A percentile compares a stretch with the other conserved stretches of the same genome.
phyloP scores from a whole-genome alignment of 1,284 basidiomycete species.

The Fomitiporia mediterranea region DNA sequence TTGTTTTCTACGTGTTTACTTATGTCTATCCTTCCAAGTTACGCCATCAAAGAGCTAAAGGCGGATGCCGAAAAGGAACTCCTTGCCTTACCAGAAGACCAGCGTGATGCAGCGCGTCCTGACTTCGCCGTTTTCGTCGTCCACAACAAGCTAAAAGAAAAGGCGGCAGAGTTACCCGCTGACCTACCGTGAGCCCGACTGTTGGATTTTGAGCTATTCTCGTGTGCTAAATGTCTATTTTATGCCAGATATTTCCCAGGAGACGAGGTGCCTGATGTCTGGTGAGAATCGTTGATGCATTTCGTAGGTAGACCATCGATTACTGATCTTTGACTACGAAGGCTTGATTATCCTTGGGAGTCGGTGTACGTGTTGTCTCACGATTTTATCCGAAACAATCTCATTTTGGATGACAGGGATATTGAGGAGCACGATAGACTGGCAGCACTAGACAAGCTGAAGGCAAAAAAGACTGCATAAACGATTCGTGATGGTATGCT shows the following conservation, averaged over 20 bases:
- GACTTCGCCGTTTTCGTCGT: constrained; percentile 91
- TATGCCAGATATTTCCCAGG: constrained; percentile 63
- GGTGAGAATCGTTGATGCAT: constrained; percentile 36
- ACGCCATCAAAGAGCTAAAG: constrained; percentile 81
- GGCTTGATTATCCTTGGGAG: constrained; percentile 87
- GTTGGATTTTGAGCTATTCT: constrained; percentile 12
- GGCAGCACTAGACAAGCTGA: constrained; percentile 34
- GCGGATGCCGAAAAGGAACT: constrained; percentile 82
- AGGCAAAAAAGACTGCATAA: constrained; percentile 7
- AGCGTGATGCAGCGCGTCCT: constrained; percentile 71
- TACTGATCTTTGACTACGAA: constrained; percentile 31
- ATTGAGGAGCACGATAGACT: constrained; percentile 75
- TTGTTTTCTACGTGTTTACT: constrained; percentile 11
- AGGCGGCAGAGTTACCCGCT: constrained; percentile 67
- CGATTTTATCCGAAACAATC: constrained; percentile 6
- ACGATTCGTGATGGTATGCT: neutral
- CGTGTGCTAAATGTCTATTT: constrained; percentile 5
- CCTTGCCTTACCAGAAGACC: constrained; percentile 53
- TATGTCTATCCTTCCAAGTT: constrained; percentile 43
- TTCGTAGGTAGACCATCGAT: constrained; percentile 17
- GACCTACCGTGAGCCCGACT: constrained; percentile 51
- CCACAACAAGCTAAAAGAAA: constrained; percentile 90
- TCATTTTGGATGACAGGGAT: constrained; percentile 42
- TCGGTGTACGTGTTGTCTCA: constrained; percentile 46
- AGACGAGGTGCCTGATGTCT: constrained; percentile 59